These are phyloP conservation scores for Aspergillus fumigatiaffinis DNA, from an alignment of 2,329 filamentous ascomycete species.

Conservation along the genomic window DNA sequence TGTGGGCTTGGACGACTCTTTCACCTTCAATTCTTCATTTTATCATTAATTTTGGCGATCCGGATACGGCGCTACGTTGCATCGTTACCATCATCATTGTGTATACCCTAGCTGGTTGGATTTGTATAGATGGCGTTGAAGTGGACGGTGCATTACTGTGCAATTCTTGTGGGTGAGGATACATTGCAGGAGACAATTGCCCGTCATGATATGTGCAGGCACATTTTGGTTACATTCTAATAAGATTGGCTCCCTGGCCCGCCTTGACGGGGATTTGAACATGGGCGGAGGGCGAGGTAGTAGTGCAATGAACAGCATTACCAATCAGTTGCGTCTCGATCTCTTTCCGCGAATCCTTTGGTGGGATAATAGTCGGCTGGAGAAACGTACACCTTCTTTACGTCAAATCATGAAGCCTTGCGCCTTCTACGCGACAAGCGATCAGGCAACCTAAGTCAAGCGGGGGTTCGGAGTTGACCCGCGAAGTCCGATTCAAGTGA, in stretches of 20 bases:
- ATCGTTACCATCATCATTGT: slow-evolving; percentile 2
- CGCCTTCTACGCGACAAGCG: not conserved
- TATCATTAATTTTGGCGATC: not conserved
- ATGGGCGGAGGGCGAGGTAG: not conserved
- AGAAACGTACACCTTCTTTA: not conserved
- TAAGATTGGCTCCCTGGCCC: not conserved
- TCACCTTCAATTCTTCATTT: slow-evolving; percentile 4
- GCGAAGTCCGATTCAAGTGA: not conserved
- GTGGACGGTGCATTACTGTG: slow-evolving; percentile 3
- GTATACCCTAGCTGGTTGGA: slow-evolving; percentile 31
- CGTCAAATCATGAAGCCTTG: not conserved
- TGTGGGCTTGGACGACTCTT: not conserved
- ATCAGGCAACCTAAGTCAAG: not conserved
- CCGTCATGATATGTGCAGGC: slow-evolving; percentile 2
- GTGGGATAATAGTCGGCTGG: not conserved
- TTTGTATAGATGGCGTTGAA: slow-evolving; percentile 32
- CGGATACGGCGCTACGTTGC: not conserved
- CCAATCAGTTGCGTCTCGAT: not conserved
- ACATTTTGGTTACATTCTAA: not conserved
- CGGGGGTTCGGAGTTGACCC: not conserved
- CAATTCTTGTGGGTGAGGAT: not conserved
- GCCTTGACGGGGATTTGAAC: not conserved
- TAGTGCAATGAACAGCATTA: not conserved
- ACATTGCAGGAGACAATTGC: not conserved
- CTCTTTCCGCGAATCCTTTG: not conserved